phyloP scores from a whole-genome alignment of 2,329 filamentous ascomycete species.

The Sporothrix protearum region DNA sequence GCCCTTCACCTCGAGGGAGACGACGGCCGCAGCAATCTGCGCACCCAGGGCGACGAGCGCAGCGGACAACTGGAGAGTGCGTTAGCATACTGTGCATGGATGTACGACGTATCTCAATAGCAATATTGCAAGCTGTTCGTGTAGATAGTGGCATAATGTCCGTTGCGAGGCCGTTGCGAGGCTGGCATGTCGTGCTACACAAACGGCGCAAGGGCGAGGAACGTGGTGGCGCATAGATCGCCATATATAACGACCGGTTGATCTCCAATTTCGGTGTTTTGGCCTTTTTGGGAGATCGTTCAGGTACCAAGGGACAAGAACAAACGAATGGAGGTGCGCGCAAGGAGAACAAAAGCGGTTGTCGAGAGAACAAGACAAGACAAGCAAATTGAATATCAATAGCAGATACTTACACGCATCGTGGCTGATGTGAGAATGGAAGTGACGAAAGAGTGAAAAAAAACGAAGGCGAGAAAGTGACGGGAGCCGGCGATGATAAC shows the following conservation, averaged over 20 bases:
- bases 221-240: conserved; percentile 6
- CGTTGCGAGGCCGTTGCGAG: background rate
- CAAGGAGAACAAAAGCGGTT: background rate
- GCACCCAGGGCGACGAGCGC: conserved; percentile 53
- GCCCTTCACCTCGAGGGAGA: conserved; percentile 54
- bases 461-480: background rate
- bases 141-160: background rate
- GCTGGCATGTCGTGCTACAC: background rate
- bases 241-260: background rate
- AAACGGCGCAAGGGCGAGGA: background rate
- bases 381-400: background rate
- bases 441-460: background rate
- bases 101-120: too few species aligned
- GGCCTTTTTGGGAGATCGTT: background rate
- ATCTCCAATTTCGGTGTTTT: background rate
- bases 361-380: background rate
- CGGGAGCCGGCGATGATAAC: background rate
- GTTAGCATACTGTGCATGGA: background rate
- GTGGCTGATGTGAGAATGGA: conserved; percentile 6
- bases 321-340: background rate
- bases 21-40: conserved; percentile 53
- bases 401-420: conserved; percentile 22
- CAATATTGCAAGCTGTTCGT: background rate
- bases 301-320: background rate
- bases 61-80: conserved; percentile 37